Evolutionary conservation across 176 grass and related monocot species (phyloP).

Genomic region (Cenchrus americanus): DNA sequence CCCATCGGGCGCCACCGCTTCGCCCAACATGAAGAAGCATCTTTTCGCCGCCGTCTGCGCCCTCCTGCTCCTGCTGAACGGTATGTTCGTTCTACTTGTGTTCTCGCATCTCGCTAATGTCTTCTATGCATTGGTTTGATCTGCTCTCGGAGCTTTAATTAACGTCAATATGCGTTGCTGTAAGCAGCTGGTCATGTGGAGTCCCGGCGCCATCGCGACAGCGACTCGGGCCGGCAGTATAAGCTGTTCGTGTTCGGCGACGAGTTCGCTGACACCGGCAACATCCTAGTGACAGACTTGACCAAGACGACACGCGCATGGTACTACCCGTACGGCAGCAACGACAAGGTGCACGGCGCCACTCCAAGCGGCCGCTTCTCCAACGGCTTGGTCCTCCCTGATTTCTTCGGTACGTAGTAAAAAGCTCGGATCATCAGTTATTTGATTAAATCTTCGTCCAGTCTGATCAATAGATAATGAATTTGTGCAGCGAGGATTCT

Average conservation of each 20-base stretch:
- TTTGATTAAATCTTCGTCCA: no score
- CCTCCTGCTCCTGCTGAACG: neutral
- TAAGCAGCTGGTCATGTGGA: neutral
- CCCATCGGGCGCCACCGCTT: neutral
- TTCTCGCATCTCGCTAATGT: neutral
- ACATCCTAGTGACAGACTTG: neutral
- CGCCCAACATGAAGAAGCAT: neutral
- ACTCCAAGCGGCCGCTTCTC: constrained; percentile 40
- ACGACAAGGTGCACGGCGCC: neutral
- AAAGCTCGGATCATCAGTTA: neutral
- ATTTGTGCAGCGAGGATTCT: constrained; percentile 28
- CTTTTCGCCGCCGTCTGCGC: neutral
- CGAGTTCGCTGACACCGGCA: constrained; percentile 41
- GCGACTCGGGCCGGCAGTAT: no score
- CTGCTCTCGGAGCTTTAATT: neutral
- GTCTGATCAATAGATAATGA: no score
- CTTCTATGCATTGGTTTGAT: neutral
- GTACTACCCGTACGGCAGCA: neutral
- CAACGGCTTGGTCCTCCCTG: constrained; percentile 41
- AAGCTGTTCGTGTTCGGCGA: neutral
- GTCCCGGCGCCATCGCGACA: no score
- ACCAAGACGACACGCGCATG: constrained; percentile 31
- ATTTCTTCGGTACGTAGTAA: constrained; percentile 34
- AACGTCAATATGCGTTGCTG: neutral
- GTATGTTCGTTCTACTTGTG: neutral